Conservation (phyloP, 129 eudicot genomes). For the Oenanthe sinensis region DNA sequence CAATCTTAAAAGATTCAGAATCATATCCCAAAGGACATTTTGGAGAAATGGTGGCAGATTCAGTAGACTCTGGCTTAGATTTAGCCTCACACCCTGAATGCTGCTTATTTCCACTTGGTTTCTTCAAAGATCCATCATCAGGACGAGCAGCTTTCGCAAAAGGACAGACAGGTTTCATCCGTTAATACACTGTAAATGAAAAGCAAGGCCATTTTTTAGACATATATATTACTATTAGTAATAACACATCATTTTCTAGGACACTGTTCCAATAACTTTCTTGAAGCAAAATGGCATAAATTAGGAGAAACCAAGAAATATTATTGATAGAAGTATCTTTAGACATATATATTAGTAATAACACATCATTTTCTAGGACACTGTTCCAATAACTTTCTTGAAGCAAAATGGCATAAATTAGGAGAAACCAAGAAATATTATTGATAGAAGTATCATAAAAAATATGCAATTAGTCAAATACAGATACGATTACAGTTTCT, state of each 20-base stretch:
- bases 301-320: neutral
- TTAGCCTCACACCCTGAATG: constrained; percentile 40
- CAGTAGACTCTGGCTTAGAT: constrained; percentile 40
- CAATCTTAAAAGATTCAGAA: constrained; percentile 76
- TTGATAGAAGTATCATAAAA: neutral
- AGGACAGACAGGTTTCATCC: constrained; percentile 93
- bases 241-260: neutral
- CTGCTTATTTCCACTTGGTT: constrained; percentile 46
- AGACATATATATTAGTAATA: neutral
- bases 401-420: neutral
- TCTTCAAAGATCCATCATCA: constrained; percentile 72
- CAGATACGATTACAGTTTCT: neutral
- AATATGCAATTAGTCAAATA: neutral
- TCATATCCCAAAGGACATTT: constrained; percentile 96
- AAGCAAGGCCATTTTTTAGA: neutral
- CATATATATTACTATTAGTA: neutral
- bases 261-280: neutral
- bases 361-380: neutral
- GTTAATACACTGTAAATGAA: constrained; percentile 37
- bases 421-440: neutral
- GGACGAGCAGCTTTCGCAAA: constrained; percentile 78
- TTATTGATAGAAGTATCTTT: neutral
- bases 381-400: neutral
- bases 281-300: neutral
- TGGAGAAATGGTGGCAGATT: constrained; percentile 41